Evolutionary conservation across 495 filamentous ascomycete genomes (phyloP), one percentile per base, ranked within the genome.

Genomic region (Penicillium crystallinum): DNA sequence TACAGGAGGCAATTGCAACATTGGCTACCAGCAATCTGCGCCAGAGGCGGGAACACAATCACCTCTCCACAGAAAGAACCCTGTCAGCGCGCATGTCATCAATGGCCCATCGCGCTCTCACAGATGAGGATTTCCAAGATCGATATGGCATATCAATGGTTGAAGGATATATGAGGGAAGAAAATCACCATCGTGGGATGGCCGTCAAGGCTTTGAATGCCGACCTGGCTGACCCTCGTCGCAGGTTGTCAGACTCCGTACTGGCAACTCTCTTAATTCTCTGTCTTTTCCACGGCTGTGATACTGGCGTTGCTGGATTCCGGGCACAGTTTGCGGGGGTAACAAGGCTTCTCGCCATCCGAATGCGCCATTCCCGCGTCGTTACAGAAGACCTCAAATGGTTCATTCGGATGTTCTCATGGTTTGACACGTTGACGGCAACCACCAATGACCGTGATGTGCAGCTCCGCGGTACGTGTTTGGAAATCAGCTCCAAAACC

Each of bases 341-440:
- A 44, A 93, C 91, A 65, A 92, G 93, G 74, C 83, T 97, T 42
- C 81, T 97, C 10, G 80, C 85, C 10, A 83, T 97, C 71, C 81
- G 91, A 47, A 79, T 87, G 54, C 69, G 73, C 49, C 68, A 65
- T 55, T 81, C 82, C 21, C 81, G 79, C 25, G 66, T 78, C 15
- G 74, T 83, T 35, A 81, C 83, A 14, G 74, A 79, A 17, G 86
- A 90, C 46, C 82, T 89, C 27, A 85, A 83, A 36, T 97, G 92
- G 92, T 90, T 96, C 75, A 90, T 95, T 53, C 85, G 89, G n/a
- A 83, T 96, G 62, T 97, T 97, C 62, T 93, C 90, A 14, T 96
- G 91, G 81, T 90, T 95, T 57, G 92, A 96, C 65, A 91, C 90
- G n/a, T 87, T 96, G 73, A 90, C 89, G 0, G 88, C 89, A 23